Conservation (phyloP, 2,329 filamentous ascomycete genomes). For the Microcyclosporella mali region DNA sequence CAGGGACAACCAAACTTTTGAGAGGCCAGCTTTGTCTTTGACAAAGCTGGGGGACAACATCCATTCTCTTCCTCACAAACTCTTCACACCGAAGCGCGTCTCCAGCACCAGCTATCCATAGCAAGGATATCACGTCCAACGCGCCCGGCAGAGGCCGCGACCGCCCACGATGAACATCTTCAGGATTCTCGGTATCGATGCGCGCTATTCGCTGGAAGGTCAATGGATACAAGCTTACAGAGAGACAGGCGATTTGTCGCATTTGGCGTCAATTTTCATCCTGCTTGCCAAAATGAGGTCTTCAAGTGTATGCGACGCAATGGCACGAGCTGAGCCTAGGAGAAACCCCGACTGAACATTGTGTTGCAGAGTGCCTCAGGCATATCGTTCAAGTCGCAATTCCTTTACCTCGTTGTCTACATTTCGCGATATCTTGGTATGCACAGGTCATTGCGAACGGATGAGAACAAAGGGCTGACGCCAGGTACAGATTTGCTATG, state of each 20-base stretch:
- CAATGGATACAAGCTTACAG: constrained; percentile 9
- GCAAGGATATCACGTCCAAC: neutral
- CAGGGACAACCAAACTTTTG: neutral
- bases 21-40: constrained; percentile 1
- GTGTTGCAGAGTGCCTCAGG: constrained; percentile 79
- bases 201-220: neutral
- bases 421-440: constrained; percentile 73
- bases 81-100: no score
- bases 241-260: constrained; percentile 78
- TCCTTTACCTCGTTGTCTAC: constrained; percentile 89
- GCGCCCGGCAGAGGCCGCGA: constrained; percentile 6
- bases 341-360: constrained; percentile 1
- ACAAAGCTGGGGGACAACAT: neutral
- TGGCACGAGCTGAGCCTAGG: neutral
- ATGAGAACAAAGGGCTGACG: constrained; percentile 11
- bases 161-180: constrained; percentile 59
- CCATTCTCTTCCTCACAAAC: neutral
- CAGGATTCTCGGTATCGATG: constrained; percentile 55
- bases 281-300: constrained; percentile 90
- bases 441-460: neutral
- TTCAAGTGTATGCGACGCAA: constrained; percentile 61
- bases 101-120: neutral
- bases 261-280: constrained; percentile 89
- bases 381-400: constrained; percentile 98
- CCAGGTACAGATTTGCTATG: constrained; percentile 68